Percentiles rank a stretch among this genome's conserved stretches.
Conservation (phyloP, 2,329 filamentous ascomycete species). For the Claviceps maximensis region DNA sequence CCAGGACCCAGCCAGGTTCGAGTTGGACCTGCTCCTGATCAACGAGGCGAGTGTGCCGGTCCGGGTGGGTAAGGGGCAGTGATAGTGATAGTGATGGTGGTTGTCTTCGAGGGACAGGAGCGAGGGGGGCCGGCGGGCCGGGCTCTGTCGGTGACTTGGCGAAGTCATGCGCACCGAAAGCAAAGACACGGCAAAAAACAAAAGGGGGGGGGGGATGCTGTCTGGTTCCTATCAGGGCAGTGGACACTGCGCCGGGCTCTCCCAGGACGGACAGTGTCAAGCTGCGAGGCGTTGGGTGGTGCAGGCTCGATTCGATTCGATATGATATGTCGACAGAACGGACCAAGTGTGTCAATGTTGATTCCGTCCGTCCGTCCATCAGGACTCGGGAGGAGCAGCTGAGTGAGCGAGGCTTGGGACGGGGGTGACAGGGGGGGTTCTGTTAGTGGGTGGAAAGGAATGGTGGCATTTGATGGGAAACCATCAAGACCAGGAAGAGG, state of each 20-base stretch:
- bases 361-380: too few species aligned
- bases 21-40: conserved; percentile 26
- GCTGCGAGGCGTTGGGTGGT: not conserved
- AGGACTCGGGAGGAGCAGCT: not conserved
- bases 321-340: not conserved
- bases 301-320: not conserved
- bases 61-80: conserved; percentile 22
- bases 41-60: conserved; percentile 25
- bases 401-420: not conserved
- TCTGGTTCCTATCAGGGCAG: not conserved
- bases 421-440: not conserved
- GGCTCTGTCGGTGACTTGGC: conserved; percentile 14
- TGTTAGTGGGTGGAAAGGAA: not conserved
- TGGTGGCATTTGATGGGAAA: not conserved
- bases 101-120: conserved; percentile 20
- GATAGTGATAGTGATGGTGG: conserved; percentile 15
- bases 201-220: not conserved
- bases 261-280: not conserved
- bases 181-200: not conserved
- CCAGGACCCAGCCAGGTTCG: conserved; percentile 17
- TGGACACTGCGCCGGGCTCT: not conserved
- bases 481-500: not conserved
- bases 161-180: conserved; percentile 14
- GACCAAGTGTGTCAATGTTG: not conserved
- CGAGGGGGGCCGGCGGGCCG: conserved; percentile 19